A percentile compares a stretch with the other conserved stretches of the same genome.
These are phyloP conservation scores for Cercospora sp. DNA, from an alignment of 2,329 filamentous ascomycete species.

Conservation along the genomic window DNA sequence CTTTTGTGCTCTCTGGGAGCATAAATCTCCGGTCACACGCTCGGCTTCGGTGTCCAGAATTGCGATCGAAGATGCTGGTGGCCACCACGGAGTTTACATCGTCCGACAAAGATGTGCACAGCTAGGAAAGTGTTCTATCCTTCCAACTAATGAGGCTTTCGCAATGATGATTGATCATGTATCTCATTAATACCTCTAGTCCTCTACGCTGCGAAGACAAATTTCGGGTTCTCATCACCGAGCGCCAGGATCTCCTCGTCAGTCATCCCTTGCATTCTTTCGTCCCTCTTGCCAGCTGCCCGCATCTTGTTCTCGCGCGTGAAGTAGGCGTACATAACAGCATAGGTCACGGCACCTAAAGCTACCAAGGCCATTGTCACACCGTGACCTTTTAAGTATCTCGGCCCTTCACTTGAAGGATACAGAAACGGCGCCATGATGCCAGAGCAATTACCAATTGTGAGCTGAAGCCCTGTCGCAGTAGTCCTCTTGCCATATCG, in stretches of 20 bases:
- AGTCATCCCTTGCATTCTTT: conserved; percentile 9
- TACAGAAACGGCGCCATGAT: conserved; percentile 20
- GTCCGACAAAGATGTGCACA: too few relatives aligned
- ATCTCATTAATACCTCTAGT: too few relatives aligned
- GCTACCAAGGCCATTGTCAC: conserved; percentile 17
- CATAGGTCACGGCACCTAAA: conserved; percentile 16
- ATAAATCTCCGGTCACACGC: too few relatives aligned
- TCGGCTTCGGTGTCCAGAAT: too few relatives aligned
- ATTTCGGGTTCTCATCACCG: conserved; percentile 12
- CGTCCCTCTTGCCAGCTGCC: conserved; percentile 13
- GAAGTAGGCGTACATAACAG: conserved; percentile 14
- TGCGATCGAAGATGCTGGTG: too few relatives aligned
- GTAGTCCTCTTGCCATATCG: conserved; percentile 38
- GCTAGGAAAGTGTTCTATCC: background rate
- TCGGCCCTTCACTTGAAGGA: conserved; percentile 9
- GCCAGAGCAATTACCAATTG: conserved; percentile 15
- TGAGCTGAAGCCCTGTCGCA: conserved; percentile 24
- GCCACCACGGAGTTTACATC: too few relatives aligned
- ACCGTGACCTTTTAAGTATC: conserved; percentile 13
- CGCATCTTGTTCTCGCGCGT: conserved; percentile 12
- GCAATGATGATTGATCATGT: background rate
- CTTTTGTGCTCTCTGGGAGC: too few relatives aligned
- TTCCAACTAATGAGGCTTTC: background rate
- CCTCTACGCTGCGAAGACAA: conserved; percentile 4
- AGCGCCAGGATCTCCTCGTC: conserved; percentile 11